Percentiles rank a stretch among this genome's conserved stretches.
Conservation (phyloP, 2,329 filamentous ascomycete species). For the Colletotrichum noveboracense region DNA sequence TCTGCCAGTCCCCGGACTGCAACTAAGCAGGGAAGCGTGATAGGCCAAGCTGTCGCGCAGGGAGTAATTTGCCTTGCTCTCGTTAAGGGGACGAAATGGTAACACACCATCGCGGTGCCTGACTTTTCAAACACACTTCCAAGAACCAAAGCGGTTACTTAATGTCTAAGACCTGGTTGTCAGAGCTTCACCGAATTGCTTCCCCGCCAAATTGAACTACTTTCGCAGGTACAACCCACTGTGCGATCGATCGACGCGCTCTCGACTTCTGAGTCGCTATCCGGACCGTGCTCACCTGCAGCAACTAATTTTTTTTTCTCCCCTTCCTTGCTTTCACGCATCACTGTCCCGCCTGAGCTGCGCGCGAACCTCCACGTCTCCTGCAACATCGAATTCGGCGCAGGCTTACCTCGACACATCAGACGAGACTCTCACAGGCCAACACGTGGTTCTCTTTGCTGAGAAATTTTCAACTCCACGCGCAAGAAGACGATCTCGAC, state of each 20-base stretch:
- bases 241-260: neutral
- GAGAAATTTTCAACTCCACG: neutral
- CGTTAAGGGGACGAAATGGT: slow-evolving; percentile 5
- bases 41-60: neutral
- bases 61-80: neutral
- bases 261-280: slow-evolving; percentile 1
- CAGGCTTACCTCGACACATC: neutral
- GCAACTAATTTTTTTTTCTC: neutral
- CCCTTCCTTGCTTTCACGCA: neutral
- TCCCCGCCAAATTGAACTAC: neutral
- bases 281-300: slow-evolving; percentile 6
- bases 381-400: neutral
- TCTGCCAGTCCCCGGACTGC: neutral
- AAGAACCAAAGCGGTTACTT: neutral
- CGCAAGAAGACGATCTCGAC: neutral
- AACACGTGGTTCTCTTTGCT: neutral
- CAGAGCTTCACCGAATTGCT: neutral
- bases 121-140: neutral
- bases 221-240: neutral
- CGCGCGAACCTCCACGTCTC: neutral
- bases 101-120: neutral
- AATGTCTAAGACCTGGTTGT: neutral
- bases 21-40: neutral
- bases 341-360: neutral
- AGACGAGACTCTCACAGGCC: neutral